Evolutionary conservation across 352 stramenopile species (phyloP), one percentile per base, ranked within the genome.

Genomic region (Phytopythium montanum): DNA sequence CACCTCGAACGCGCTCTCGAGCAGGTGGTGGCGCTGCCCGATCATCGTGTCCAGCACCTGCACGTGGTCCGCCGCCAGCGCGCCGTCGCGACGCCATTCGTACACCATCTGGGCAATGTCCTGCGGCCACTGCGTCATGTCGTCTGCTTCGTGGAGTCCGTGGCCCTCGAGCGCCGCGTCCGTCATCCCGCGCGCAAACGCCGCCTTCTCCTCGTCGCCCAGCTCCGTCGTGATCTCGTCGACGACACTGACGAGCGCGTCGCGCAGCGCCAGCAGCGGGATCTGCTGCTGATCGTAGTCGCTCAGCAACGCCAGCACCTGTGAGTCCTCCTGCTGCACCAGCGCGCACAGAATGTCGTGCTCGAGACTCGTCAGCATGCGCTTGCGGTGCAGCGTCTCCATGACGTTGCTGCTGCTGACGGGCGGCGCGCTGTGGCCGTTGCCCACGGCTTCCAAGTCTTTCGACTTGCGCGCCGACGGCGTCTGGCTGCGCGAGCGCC

Each of bases 1-100:
- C 2, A 88, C 81, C 54, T 92, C 81, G 39, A 84, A 90, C 14
- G 81, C 77, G 46, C 81, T 92, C 55, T 92, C 74, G 44, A 92
- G 38, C 45, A 92, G 63, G 45, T 88, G 83, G 56, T 92, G 81
- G 5, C 72, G 69, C 31, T 83, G 69, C 4, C 46, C 51, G 0
- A 87, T 72, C 56, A 92, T 69, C 36, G 36, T 46, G 5, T 66
- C 71, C 59, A 92, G 49, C 5, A 79, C 79, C 1, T 48, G 68
- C 0, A 70, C 76, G 13, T 82, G 67, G 2, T 73, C 67, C 0
- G 59, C 48, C 2, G 68, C 68, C 25, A 92, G 56, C 0, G 68
- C 28, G 16, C 67, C 50, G 1, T 70, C 66, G 5, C 48, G 41
- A 48, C 75, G 69, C 81, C 79, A 90, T 33, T 66, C 64, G n/a